Evolutionary conservation across 2,329 filamentous ascomycete genomes (phyloP), one percentile per base, ranked within the genome.

Genomic region (Lachnellula arida): DNA sequence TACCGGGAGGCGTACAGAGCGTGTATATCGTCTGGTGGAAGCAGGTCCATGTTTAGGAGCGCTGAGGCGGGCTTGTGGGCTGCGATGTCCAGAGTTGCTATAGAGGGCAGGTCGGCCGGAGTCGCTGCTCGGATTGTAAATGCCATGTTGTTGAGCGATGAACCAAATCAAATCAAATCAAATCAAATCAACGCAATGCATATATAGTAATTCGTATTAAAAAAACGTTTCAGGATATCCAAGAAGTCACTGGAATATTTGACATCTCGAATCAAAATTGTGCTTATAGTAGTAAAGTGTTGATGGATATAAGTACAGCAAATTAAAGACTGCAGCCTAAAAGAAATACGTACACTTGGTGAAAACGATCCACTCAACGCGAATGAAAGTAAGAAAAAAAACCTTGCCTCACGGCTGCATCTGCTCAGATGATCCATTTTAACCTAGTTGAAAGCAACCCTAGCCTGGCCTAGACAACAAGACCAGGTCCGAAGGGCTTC

Each of bases 71-170:
- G 50, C 32, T 53, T 23, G 28, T 53, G 50, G 46, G 50, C 50
- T 53, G 50, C 50, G 42, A 53, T 53, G 35, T 53, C 50, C 25
- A 53, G 50, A 53, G 50, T 53, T 39, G 50, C 42, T 53, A 53
- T 53, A 7, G 42, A 39, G 50, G 42, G 42, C 17, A 46, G 17
- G n/a, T 53, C 50, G 42, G 50, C 17, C 17, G 32, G 42, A 53
- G 3, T 47, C 17, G 50, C 46, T 25, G 46, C 46, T 49, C 46
- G 46, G 46, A 49, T 49, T 49, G 46, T 49, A 49, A 49, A 49
- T 49, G 25, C 46, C 46, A 49, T 49, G 46, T 49, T 37, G 46
- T 37, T 49, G 28, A 49, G 23, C 23, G 46, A 49, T 35, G 19
- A 19, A 19, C 19, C 19, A 19, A 19, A 19, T 2, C 19, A 19